phyloP scores from a whole-genome alignment of 2,329 filamentous ascomycete genomes.

The Pyricularia grisea region DNA sequence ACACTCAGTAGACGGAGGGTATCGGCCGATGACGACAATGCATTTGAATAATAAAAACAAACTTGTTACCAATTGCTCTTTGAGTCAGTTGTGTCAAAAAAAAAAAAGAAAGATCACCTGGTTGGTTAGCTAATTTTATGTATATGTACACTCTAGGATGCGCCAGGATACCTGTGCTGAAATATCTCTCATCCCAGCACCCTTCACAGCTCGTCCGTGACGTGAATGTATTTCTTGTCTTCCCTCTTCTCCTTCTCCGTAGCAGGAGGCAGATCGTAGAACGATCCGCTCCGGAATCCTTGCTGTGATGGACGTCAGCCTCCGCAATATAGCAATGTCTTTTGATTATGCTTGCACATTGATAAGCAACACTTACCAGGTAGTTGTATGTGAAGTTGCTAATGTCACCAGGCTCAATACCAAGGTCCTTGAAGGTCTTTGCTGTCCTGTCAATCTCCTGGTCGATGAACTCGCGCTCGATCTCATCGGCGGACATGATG shows the following conservation, averaged over 20 bases:
- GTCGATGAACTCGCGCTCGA: slow-evolving; percentile 89
- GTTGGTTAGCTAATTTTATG: slow-evolving; percentile 9
- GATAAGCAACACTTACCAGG: slow-evolving; percentile 52
- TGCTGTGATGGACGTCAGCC: slow-evolving; percentile 47
- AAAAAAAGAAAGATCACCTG: slow-evolving; percentile 15
- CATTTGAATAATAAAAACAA: neutral
- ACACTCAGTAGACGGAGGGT: neutral
- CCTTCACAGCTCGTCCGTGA: slow-evolving; percentile 73
- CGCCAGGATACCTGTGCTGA: slow-evolving; percentile 14
- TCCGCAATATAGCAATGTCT: neutral
- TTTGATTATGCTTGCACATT: neutral
- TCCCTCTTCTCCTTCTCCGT: slow-evolving; percentile 92
- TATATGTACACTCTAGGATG: slow-evolving; percentile 20
- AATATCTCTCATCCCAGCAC: slow-evolving; percentile 12
- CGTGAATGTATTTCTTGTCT: slow-evolving; percentile 95
- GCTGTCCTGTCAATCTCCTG: slow-evolving; percentile 83
- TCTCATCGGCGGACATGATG: slow-evolving; percentile 69
- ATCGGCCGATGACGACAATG: neutral
- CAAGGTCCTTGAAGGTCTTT: slow-evolving; percentile 92
- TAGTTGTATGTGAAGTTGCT: slow-evolving; percentile 88
- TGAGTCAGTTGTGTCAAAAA: slow-evolving; percentile 7
- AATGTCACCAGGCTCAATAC: slow-evolving; percentile 81
- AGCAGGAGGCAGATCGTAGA: slow-evolving; percentile 88
- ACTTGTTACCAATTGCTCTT: neutral
- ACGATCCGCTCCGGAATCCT: slow-evolving; percentile 79